Percentiles rank a stretch among this genome's conserved stretches.
Evolutionary conservation across 2,329 filamentous ascomycete genomes (phyloP).

Genomic region (Colletotrichum sojae): DNA sequence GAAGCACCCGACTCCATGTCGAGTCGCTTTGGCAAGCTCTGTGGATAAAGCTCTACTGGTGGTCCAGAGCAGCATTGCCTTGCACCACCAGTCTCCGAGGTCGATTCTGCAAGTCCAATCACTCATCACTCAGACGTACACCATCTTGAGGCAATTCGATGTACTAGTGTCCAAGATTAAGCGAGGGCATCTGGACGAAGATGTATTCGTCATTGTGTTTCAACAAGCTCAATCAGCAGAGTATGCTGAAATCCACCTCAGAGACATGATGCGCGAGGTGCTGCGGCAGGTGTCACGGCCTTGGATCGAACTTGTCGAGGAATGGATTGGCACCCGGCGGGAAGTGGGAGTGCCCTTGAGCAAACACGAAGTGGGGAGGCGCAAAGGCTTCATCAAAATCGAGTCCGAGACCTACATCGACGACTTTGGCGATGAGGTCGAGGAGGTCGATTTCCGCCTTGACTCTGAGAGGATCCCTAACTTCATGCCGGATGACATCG

Average conservation of each 20-base stretch:
- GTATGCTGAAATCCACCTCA: conserved; percentile 72
- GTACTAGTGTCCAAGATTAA: conserved; percentile 63
- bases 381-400: conserved; percentile 73
- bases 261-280: conserved; percentile 76
- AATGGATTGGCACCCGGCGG: conserved; percentile 80
- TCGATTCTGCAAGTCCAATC: conserved; percentile 69
- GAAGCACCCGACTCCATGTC: conserved; percentile 59
- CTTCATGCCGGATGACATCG: conserved; percentile 80
- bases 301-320: conserved; percentile 77
- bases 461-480: conserved; percentile 76
- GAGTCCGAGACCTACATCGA: conserved; percentile 69
- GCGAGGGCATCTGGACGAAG: conserved; percentile 67
- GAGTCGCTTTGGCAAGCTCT: conserved; percentile 67
- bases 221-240: conserved; percentile 74
- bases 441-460: conserved; percentile 73
- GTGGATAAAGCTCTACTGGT: conserved; percentile 63
- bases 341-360: conserved; percentile 70
- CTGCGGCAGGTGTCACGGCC: conserved; percentile 74
- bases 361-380: conserved; percentile 59
- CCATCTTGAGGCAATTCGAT: conserved; percentile 67
- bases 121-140: conserved; percentile 60
- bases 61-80: conserved; percentile 64
- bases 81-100: conserved; percentile 55
- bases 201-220: conserved; percentile 74
- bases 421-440: conserved; percentile 70